Evolutionary conservation across 2,329 filamentous ascomycete species (phyloP), one percentile per base, ranked within the genome.

Genomic region (Thelonectria rubi): DNA sequence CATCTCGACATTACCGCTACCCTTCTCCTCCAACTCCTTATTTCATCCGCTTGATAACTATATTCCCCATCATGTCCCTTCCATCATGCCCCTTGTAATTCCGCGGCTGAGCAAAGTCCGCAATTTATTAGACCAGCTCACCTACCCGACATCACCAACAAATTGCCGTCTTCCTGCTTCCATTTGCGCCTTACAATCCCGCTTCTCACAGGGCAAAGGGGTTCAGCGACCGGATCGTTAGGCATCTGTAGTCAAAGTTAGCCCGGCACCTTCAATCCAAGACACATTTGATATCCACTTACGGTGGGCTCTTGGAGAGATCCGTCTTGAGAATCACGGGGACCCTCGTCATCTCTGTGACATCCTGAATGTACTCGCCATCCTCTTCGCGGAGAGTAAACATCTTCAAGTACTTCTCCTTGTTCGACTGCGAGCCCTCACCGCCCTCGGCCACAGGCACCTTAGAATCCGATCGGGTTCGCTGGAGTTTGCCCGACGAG

Each of bases 261-360:
- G 26, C 8, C 7, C 26, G 26, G 2, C 26, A 30, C 7, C 21
- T 8, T 30, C 26, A 30, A 15, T 15, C 14, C 46, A 26, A 30
- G 64, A 14, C 6, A 18, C n/a, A 30, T n/a, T 12, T 6, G 3
- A 10, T 32, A n/a, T 12, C 17, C 20, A 94, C 95, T 89, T 91
- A 99, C 94, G 95, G 95, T 81, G 95, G 95, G 82, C 94, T 98
- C 91, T 99, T 99, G 81, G 86, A 92, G 73, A 99, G 86, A 81
- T 99, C 95, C 68, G 95, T 98, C 89, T 97, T 98, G 74, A 99
- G 82, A 76, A 99, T 97, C 69, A 99, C 91, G n/a, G 95, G 95
- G 64, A 99, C 91, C 70, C 94, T 87, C 45, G 93, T 94, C 94
- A 99, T 97, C 84, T 99, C 95, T 60, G 90, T 94, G 68, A 99